phyloP scores from a whole-genome alignment of 2,329 filamentous ascomycete genomes.

The Talaromyces piceae region DNA sequence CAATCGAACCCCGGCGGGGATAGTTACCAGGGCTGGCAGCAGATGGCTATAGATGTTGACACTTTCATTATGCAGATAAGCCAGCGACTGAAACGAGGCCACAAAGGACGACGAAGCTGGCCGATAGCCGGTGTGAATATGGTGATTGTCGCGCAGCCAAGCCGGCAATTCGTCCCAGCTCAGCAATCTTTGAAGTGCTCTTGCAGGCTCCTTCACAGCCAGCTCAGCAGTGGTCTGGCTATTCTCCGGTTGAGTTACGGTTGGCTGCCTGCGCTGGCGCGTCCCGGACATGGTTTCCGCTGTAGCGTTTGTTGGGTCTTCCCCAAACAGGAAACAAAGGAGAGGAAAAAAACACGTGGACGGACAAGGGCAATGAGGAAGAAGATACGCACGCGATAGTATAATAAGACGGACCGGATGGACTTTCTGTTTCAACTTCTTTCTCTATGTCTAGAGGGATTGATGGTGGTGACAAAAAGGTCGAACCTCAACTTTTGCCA shows the following conservation, averaged over 20 bases:
- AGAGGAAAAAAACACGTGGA: background rate
- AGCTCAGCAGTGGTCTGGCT: conserved; percentile 17
- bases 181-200: conserved; percentile 30
- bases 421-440: too few species aligned
- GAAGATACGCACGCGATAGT: too few species aligned
- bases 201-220: conserved; percentile 22
- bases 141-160: conserved; percentile 60
- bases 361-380: background rate
- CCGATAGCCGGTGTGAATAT: conserved; percentile 60
- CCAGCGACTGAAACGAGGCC: conserved; percentile 51
- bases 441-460: too few species aligned
- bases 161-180: conserved; percentile 47
- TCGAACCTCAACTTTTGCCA: too few species aligned
- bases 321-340: conserved; percentile 2
- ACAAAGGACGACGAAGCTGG: conserved; percentile 54
- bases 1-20: conserved; percentile 46
- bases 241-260: conserved; percentile 17
- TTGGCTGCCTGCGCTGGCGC: conserved; percentile 25
- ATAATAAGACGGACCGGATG: too few species aligned
- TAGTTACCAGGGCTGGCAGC: conserved; percentile 56
- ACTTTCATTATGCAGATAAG: conserved; percentile 60
- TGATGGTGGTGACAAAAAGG: too few species aligned
- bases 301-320: background rate
- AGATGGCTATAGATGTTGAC: conserved; percentile 69
- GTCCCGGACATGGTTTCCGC: conserved; percentile 9